phyloP scores from a whole-genome alignment of 1,284 basidiomycete species.

The Irpex sp. region DNA sequence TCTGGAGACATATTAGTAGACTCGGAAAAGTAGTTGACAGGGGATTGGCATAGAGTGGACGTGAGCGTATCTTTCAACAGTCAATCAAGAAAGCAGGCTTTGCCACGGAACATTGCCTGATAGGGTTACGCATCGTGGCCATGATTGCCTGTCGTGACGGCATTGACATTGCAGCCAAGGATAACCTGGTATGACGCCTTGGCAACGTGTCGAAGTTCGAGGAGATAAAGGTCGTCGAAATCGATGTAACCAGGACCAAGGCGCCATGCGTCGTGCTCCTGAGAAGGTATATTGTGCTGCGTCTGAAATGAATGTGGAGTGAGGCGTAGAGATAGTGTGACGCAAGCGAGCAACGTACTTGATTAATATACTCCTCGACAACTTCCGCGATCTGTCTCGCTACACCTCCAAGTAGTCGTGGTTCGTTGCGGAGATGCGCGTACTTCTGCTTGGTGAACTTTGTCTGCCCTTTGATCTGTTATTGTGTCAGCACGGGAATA shows the following conservation, averaged over 20 bases:
- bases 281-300: neutral
- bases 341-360: neutral
- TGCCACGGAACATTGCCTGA: neutral
- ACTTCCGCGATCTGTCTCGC: neutral
- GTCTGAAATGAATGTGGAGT: too few species aligned
- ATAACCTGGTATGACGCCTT: conserved; percentile 14
- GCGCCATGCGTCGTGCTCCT: neutral
- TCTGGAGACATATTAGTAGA: too few species aligned
- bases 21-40: too few species aligned
- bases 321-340: too few species aligned
- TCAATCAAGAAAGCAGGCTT: neutral
- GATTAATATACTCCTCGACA: neutral
- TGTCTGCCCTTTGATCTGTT: neutral
- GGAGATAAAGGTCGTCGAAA: conserved; percentile 17
- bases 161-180: neutral
- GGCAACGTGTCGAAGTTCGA: conserved; percentile 12
- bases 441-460: conserved; percentile 1
- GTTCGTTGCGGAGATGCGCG: neutral
- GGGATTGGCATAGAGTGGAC: neutral
- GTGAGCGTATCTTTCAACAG: neutral
- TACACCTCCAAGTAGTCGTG: neutral
- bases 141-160: neutral
- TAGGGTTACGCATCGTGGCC: neutral
- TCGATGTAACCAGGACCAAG: conserved; percentile 12
- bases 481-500: too few species aligned